These are phyloP conservation scores for Vanrija sp. DNA, from an alignment of 1,284 basidiomycete genomes.

Conservation along the genomic window DNA sequence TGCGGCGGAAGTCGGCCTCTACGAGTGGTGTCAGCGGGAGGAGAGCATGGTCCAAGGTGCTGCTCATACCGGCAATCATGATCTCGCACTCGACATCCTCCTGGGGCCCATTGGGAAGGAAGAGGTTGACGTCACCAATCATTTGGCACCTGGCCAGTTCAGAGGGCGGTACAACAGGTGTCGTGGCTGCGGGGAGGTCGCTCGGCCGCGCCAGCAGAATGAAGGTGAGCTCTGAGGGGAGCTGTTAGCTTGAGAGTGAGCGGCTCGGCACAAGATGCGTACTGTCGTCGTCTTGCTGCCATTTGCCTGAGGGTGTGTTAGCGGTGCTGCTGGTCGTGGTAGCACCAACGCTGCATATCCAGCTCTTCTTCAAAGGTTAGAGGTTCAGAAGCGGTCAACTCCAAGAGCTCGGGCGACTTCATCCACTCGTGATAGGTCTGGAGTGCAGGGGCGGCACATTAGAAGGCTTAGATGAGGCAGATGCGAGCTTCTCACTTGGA, in stretches of 20 bases:
- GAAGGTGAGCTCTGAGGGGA: constrained; percentile 72
- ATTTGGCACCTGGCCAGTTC: constrained; percentile 20
- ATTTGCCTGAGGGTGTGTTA: constrained; percentile 58
- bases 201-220: constrained; percentile 64
- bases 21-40: not conserved
- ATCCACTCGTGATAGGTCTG: constrained; percentile 92
- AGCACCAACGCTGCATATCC: constrained; percentile 80
- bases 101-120: constrained; percentile 49
- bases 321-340: not conserved
- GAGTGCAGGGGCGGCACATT: too few relatives aligned
- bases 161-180: constrained; percentile 22
- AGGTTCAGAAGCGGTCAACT: constrained; percentile 81
- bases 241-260: not conserved
- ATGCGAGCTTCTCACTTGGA: constrained; percentile 51
- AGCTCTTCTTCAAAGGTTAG: constrained; percentile 78
- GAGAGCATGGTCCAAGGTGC: not conserved
- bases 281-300: constrained; percentile 86
- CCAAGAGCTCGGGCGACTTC: constrained; percentile 67
- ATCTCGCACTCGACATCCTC: constrained; percentile 66
- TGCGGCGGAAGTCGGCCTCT: constrained; percentile 6
- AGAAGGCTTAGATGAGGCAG: too few relatives aligned
- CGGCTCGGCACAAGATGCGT: constrained; percentile 30
- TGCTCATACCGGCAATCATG: constrained; percentile 70
- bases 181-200: constrained; percentile 7
- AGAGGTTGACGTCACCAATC: constrained; percentile 23